Evolutionary conservation across 768 basidiomycete genomes (phyloP), one percentile per base, ranked within the genome.

Genomic region (Rhodotorula diobovata): DNA sequence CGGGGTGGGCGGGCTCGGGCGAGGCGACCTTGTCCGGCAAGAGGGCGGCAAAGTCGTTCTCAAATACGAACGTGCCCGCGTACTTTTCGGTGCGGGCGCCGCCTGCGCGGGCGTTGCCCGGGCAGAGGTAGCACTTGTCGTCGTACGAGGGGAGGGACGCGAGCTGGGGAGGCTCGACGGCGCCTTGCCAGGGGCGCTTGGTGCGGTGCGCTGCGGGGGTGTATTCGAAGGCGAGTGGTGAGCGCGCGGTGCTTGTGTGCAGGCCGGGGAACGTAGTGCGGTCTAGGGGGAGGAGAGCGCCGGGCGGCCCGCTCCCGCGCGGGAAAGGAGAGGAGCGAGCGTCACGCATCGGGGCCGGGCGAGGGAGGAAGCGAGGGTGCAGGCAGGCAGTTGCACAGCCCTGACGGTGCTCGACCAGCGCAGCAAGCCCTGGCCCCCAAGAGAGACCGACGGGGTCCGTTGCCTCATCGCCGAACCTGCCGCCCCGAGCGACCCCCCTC

Each of bases 101-200:
- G n/a, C 87, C 86, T 0, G 88, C 86, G 30, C 93, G 86, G 34
- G 82, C 70, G 78, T 94, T 93, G 25, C 92, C 88, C 0, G 93
- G 92, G 77, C 93, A 96, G 57, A 96, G 86, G 79, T 91, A 93
- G 78, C 93, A 94, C 50, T 81, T 80, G 10, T 65, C 56, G 65
- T 79, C 80, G 63, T 66, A 76, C 30, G 53, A 45, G 5, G 71
- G 68, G 32, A 64, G 76, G 39, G 51, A 28, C 85, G 81, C 77
- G 2, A 83, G 58, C 67, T 87, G 84, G 1, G 88, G 84, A 2
- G 86, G 79, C 72, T 95, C 93, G 2, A 87, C 86, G 79, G 94
- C 91, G 41, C 93, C 93, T 51, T 88, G 84, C 93, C 93, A 96
- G 23, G 93, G 93, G 30, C 93, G 87, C 77, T 90, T 91, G 15